Percentiles rank a stretch among this genome's conserved stretches.
These are phyloP conservation scores for Blastobotrys muscicola DNA, from an alignment of 805 yeast genomes.

Conservation along the genomic window DNA sequence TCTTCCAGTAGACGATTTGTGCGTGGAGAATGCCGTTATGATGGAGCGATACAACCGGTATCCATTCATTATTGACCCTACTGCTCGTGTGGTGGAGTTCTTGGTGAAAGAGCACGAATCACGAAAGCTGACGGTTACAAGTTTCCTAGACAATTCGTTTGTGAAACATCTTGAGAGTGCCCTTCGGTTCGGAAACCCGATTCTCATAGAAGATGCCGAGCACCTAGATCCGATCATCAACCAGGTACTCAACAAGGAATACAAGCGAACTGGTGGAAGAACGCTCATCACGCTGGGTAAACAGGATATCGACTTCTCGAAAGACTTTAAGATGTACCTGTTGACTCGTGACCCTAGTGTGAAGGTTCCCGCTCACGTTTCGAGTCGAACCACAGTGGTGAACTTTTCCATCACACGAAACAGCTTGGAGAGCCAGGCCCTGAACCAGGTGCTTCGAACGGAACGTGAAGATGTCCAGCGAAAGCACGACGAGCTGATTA, in stretches of 20 bases:
- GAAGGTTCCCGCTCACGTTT: constrained; percentile 42
- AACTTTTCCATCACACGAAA: constrained; percentile 68
- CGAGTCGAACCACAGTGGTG: constrained; percentile 50
- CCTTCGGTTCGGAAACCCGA: constrained; percentile 68
- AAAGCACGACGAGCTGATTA: constrained; percentile 44
- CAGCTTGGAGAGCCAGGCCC: constrained; percentile 52
- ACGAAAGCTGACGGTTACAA: constrained; percentile 41
- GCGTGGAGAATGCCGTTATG: constrained; percentile 54
- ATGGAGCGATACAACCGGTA: constrained; percentile 32
- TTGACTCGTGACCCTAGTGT: constrained; percentile 50
- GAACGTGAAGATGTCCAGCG: constrained; percentile 60
- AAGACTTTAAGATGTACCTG: constrained; percentile 50
- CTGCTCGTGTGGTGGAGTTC: constrained; percentile 36
- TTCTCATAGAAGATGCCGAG: constrained; percentile 74
- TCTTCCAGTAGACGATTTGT: constrained; percentile 49
- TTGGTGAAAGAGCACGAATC: constrained; percentile 24
- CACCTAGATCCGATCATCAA: constrained; percentile 64
- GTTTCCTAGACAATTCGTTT: constrained; percentile 63
- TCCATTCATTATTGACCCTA: constrained; percentile 70
- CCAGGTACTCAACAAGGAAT: constrained; percentile 52
- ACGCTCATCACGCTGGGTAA: constrained; percentile 50
- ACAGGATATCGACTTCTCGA: constrained; percentile 56
- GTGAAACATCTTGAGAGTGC: constrained; percentile 68
- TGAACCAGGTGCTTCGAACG: constrained; percentile 44
- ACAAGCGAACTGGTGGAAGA: constrained; percentile 61